Percentiles rank a stretch among this genome's conserved stretches.
These are phyloP conservation scores for Hymenoscyphus fructigenus DNA, from an alignment of 2,329 filamentous ascomycete genomes.

Conservation along the genomic window DNA sequence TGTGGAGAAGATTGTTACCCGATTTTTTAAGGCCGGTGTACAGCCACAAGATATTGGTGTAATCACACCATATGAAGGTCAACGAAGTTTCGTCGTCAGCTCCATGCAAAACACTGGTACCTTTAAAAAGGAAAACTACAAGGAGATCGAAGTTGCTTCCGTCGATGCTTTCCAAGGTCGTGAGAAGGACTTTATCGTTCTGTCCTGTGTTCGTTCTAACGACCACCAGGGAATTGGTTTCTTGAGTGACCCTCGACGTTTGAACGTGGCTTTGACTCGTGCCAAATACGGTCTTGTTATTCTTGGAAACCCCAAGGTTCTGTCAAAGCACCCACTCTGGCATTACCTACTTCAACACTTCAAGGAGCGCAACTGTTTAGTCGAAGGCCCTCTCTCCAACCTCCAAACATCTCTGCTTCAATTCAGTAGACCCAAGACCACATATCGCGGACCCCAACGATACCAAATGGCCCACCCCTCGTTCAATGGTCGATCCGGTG, in stretches of 20 bases:
- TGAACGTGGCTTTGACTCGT: conserved; percentile 95
- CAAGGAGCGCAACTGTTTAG: conserved; percentile 93
- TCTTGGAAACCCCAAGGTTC: conserved; percentile 93
- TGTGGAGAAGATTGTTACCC: conserved; percentile 96
- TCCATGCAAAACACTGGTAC: conserved; percentile 99
- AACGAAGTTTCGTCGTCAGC: conserved; percentile 96
- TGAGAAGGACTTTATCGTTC: conserved; percentile 98
- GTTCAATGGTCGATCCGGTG: conserved; percentile 36
- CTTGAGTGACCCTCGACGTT: conserved; percentile 92
- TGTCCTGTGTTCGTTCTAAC: conserved; percentile 97
- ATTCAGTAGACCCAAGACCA: conserved; percentile 90
- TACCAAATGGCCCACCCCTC: conserved; percentile 74
- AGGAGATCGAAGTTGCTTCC: conserved; percentile 96
- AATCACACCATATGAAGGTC: conserved; percentile 97
- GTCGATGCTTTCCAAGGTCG: conserved; percentile 98
- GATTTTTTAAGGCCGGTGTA: conserved; percentile 99
- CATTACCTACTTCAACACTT: conserved; percentile 93
- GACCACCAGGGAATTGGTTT: conserved; percentile 99
- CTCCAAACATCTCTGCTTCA: conserved; percentile 94
- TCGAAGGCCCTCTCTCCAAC: conserved; percentile 92
- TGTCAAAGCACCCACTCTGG: conserved; percentile 98
- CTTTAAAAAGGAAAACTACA: conserved; percentile 98
- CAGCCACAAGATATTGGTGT: conserved; percentile 91
- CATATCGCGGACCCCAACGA: conserved; percentile 83
- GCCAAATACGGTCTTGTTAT: conserved; percentile 97